Evolutionary conservation across 2,329 filamentous ascomycete species (phyloP).

Genomic region (Sclerotinia minor): DNA sequence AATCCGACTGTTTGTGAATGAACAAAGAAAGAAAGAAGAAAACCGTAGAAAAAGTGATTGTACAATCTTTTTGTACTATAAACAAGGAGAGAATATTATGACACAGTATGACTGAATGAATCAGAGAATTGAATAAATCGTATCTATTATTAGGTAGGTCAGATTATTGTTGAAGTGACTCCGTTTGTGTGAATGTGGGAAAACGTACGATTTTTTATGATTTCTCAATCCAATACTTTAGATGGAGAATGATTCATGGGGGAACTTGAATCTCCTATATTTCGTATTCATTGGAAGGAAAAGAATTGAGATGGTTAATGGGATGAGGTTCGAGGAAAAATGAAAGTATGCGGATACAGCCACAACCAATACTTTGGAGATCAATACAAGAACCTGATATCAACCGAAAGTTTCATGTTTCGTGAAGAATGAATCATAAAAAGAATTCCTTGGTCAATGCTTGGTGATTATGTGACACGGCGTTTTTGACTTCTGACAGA

Average conservation of each 20-base stretch:
- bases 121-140: neutral
- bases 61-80: neutral
- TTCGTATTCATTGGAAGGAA: neutral
- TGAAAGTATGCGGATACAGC: neutral
- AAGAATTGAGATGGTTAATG: neutral
- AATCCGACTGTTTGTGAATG: neutral
- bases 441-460: neutral
- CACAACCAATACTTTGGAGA: constrained; percentile 14
- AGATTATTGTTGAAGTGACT: no score
- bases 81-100: neutral
- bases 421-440: neutral
- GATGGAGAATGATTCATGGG: neutral
- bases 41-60: neutral
- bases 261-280: constrained; percentile 4
- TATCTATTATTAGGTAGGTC: no score
- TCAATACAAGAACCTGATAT: neutral
- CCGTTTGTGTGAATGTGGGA: neutral
- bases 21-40: neutral
- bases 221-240: neutral
- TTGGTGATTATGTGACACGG: neutral
- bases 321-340: constrained; percentile 3
- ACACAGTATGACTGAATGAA: neutral
- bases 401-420: constrained; percentile 16
- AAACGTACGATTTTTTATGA: constrained; percentile 6
- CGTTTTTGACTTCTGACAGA: neutral